Conservation (phyloP, 257 asterid genomes). For the Nicotiana tomentosiformis region DNA sequence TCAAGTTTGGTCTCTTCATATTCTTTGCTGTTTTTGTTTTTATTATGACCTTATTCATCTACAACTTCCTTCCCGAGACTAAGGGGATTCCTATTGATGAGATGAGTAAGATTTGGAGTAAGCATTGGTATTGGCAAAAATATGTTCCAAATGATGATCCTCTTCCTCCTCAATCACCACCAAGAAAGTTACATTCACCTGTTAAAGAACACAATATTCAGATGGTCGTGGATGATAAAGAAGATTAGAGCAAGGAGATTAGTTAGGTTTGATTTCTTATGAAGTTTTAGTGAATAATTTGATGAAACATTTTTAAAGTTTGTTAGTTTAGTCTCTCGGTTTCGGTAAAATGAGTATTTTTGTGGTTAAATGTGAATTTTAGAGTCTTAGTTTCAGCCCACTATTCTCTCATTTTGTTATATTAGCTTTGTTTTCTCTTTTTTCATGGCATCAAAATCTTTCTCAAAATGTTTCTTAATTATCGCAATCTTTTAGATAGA, state of each 20-base stretch:
- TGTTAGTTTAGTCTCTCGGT: background rate
- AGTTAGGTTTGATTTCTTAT: background rate
- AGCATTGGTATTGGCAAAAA: slow-evolving; percentile 72
- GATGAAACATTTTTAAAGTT: background rate
- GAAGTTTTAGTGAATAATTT: background rate
- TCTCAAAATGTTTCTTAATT: no score
- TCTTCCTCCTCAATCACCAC: slow-evolving; percentile 21
- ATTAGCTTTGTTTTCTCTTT: background rate
- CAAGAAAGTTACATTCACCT: background rate
- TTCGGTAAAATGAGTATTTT: background rate
- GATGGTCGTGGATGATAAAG: background rate
- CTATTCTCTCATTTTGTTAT: no score
- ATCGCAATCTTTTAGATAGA: no score
- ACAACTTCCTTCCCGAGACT: slow-evolving; percentile 64
- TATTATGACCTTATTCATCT: slow-evolving; percentile 47
- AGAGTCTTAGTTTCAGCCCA: no score
- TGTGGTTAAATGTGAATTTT: background rate
- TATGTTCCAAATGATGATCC: slow-evolving; percentile 17
- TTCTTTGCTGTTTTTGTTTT: slow-evolving; percentile 52
- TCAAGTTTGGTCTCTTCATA: slow-evolving; percentile 67
- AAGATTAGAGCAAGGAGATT: background rate
- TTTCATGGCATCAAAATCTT: background rate
- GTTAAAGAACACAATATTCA: background rate
- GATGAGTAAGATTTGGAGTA: slow-evolving; percentile 60
- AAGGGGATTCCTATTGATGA: slow-evolving; percentile 77